phyloP scores from a whole-genome alignment of 73 alveolate species.

The Paramecium primaurelia region DNA sequence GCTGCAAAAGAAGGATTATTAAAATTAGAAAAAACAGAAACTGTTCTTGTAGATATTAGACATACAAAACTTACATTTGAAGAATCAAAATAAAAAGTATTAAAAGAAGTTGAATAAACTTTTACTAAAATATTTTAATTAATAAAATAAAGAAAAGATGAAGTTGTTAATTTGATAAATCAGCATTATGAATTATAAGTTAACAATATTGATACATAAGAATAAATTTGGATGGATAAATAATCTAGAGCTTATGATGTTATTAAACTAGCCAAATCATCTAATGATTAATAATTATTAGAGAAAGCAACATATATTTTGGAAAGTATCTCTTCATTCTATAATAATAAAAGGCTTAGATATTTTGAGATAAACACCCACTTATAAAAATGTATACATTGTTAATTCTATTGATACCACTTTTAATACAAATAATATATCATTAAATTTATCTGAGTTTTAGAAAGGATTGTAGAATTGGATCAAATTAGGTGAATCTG shows the following conservation, averaged over 20 bases:
- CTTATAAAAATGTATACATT: conserved; percentile 25
- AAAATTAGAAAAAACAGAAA: conserved; percentile 54
- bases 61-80: conserved; percentile 58
- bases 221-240: conserved; percentile 50
- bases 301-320: conserved; percentile 15
- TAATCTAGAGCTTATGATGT: conserved; percentile 35
- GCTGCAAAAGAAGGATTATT: conserved; percentile 17
- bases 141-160: conserved; percentile 53
- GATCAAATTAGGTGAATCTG: conserved; percentile 28
- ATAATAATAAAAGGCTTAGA: conserved; percentile 2
- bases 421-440: neutral
- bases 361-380: conserved; percentile 1
- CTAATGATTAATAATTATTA: conserved; percentile 10
- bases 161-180: conserved; percentile 31
- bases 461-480: conserved; percentile 5
- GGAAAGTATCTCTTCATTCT: conserved; percentile 1
- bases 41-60: conserved; percentile 52
- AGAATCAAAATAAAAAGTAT: conserved; percentile 43
- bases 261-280: conserved; percentile 5
- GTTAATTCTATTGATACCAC: conserved; percentile 47
- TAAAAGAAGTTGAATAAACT: conserved; percentile 50
- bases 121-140: conserved; percentile 29
- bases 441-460: neutral
- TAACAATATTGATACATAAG: conserved; percentile 29
- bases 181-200: conserved; percentile 37